Evolutionary conservation across 2,329 filamentous ascomycete genomes (phyloP), one percentile per base, ranked within the genome.

Genomic region (Sordariomycetes sp.): DNA sequence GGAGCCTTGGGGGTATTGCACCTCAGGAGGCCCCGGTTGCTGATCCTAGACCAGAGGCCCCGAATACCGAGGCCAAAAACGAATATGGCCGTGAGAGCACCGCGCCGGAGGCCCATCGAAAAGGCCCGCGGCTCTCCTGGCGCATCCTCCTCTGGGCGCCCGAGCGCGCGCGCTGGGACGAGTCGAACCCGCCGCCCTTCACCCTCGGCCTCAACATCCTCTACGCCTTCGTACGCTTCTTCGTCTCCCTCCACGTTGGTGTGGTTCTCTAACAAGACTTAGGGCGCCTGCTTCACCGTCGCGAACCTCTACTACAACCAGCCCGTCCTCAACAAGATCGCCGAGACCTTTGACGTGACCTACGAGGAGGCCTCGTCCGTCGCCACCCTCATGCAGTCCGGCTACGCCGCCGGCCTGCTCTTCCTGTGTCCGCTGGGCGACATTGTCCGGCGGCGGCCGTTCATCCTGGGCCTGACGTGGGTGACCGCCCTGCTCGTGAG

Each of bases 261-360:
- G 24, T 43, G 57, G 12, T 55, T 1, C 1, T n/a, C n/a, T n/a
- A n/a, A n/a, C n/a, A n/a, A n/a, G n/a, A n/a, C n/a, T n/a, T 24
- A 82, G 79, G 71, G 79, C 2, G 72, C 74, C 0, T 79, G 84
- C 3, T 84, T 90, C 63, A 89, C 87, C 0, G 89, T 92, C 7
- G 88, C 88, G 20, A 92, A 92, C 64, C 74, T 93, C 3, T 93
- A 93, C 72, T 91, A 93, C 70, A 89, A 81, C 60, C 88, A 92
- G 65, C 88, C 89, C 0, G 88, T 93, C 53, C 74, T 93, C 25
- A 90, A 91, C 66, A 81, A 88, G 55, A 77, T 94, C 48, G 88
- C 89, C 0, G 69, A 76, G 11, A 85, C 88, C 18, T 93, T 94
- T 65, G 66, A 79, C 57, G 85, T 93, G 54, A 79, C 77, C 10